These are phyloP conservation scores for Solanum tarapatanum DNA, from an alignment of 257 asterid genomes.

Conservation along the genomic window DNA sequence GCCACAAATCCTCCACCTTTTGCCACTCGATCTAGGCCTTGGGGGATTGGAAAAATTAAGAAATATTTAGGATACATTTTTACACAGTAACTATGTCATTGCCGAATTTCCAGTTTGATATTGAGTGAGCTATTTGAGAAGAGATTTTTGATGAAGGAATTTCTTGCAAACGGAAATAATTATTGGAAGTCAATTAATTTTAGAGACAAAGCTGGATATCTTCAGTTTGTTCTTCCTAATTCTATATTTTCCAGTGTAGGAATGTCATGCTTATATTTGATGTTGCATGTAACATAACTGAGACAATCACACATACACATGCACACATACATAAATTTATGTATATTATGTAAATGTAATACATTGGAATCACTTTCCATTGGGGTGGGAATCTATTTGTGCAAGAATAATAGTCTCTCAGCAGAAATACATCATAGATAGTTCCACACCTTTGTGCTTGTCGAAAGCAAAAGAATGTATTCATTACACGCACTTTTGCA, in stretches of 20 bases:
- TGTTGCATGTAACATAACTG: background rate
- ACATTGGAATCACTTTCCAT: background rate
- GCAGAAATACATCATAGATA: background rate
- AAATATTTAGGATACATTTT: no score
- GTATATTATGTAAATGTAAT: background rate
- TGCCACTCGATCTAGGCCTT: no score
- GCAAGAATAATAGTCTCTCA: background rate
- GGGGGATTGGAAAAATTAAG: no score
- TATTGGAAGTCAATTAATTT: background rate
- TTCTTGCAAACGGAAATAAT: background rate
- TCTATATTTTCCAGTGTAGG: background rate
- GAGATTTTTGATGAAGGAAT: background rate
- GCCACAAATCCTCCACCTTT: no score
- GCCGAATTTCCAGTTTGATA: no score
- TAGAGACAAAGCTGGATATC: background rate
- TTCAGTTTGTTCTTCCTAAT: background rate
- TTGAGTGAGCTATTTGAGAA: no score
- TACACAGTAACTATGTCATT: no score
- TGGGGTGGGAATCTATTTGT: background rate
- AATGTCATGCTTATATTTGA: background rate
- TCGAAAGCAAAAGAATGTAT: background rate
- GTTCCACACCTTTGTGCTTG: background rate
- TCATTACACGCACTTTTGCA: background rate
- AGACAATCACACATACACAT: background rate
- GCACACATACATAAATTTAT: background rate